These are phyloP conservation scores for Abelmoschus esculentus DNA, from an alignment of 345 rosid genomes.

Conservation along the genomic window DNA sequence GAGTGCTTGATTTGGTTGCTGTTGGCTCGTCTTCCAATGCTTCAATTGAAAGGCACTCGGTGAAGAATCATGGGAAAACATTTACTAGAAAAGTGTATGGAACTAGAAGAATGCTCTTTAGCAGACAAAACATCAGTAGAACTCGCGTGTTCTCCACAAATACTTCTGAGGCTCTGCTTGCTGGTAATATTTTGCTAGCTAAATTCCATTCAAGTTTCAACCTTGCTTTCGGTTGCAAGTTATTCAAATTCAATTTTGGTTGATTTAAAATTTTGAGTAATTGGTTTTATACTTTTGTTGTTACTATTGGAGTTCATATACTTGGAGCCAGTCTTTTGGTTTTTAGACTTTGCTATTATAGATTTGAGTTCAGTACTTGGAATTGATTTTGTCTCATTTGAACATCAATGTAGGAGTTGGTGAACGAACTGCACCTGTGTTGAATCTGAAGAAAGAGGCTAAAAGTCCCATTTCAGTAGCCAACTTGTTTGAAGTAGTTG, in stretches of 20 bases:
- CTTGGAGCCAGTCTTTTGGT: not conserved
- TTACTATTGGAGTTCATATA: not conserved
- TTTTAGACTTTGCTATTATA: not conserved
- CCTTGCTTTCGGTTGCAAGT: not conserved
- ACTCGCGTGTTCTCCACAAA: slow-evolving; percentile 57
- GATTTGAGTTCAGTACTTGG: not conserved
- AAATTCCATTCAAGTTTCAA: not conserved
- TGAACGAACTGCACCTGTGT: slow-evolving; percentile 38
- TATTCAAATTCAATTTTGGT: not conserved
- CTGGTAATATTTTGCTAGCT: slow-evolving; percentile 36
- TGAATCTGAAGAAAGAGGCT: slow-evolving; percentile 48
- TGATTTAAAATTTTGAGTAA: not conserved
- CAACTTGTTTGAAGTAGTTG: slow-evolving; percentile 66
- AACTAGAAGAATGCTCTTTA: slow-evolving; percentile 37
- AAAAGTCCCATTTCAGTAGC: slow-evolving; percentile 44
- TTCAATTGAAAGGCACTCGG: slow-evolving; percentile 33
- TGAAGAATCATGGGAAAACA: slow-evolving; percentile 26
- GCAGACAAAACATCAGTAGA: slow-evolving; percentile 34
- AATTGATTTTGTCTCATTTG: slow-evolving; percentile 10
- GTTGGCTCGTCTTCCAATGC: slow-evolving; percentile 60
- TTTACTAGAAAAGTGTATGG: slow-evolving; percentile 25
- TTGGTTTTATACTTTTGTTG: not conserved
- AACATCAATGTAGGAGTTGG: slow-evolving; percentile 33
- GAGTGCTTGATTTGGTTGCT: slow-evolving; percentile 49
- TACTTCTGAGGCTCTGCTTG: slow-evolving; percentile 43